Percentiles rank a stretch among this genome's conserved stretches.
phyloP scores from a whole-genome alignment of 2,329 filamentous ascomycete species.

The Fusarium mundagurra region DNA sequence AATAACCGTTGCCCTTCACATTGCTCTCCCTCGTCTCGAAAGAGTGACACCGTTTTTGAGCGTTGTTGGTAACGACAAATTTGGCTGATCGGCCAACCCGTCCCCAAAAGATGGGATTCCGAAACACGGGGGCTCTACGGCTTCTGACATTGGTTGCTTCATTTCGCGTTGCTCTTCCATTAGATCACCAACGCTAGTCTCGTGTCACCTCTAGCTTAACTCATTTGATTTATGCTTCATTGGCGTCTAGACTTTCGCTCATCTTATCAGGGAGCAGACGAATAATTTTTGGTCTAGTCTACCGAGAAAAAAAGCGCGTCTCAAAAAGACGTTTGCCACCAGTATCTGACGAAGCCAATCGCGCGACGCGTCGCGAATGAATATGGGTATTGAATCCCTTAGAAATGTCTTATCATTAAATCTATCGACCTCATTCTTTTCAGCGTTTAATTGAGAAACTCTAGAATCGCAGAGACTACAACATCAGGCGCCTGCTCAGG shows the following conservation, averaged over 20 bases:
- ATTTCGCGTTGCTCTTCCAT: not conserved
- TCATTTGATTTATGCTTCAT: not conserved
- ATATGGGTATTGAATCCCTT: not conserved
- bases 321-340: no score
- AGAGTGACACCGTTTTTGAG: not conserved
- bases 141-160: not conserved
- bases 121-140: not conserved
- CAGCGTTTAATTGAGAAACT: conserved; percentile 49
- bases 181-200: not conserved
- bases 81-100: not conserved
- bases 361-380: not conserved
- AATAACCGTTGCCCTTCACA: no score
- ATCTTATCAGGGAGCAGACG: no score
- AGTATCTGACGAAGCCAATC: not conserved
- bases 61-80: not conserved
- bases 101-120: not conserved
- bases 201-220: not conserved
- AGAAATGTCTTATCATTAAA: not conserved
- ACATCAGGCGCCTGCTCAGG: conserved; percentile 62
- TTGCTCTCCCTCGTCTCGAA: rapidly evolving
- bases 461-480: conserved; percentile 52
- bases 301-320: not conserved
- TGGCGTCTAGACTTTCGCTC: not conserved
- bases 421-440: rapidly evolving
- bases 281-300: not conserved